A percentile compares a stretch with the other conserved stretches of the same genome.
Evolutionary conservation across 805 yeast genomes (phyloP).

Genomic region (Novakomyces olei): DNA sequence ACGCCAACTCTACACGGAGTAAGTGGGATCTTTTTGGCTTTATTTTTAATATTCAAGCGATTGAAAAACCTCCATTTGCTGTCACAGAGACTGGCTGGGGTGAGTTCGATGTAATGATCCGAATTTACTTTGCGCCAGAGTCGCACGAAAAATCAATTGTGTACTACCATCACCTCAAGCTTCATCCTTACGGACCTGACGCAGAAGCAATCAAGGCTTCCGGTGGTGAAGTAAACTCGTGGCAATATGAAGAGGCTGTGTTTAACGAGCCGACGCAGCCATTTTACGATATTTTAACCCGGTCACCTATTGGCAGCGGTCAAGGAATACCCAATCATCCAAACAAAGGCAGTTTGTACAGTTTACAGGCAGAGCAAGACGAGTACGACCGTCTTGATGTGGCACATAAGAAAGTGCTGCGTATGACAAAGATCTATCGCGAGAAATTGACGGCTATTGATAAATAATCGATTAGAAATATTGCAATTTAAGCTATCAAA

Average conservation of each 20-base stretch:
- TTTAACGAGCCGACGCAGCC: slow-evolving; percentile 90
- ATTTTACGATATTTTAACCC: slow-evolving; percentile 56
- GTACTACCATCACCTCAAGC: slow-evolving; percentile 68
- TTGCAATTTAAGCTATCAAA: too few relatives aligned
- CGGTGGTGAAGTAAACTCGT: slow-evolving; percentile 27
- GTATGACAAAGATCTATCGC: not conserved
- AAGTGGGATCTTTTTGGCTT: slow-evolving; percentile 4
- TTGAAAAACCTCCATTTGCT: slow-evolving; percentile 81
- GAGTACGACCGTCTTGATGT: slow-evolving; percentile 1
- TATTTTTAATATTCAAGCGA: slow-evolving; percentile 16
- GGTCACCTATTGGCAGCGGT: slow-evolving; percentile 32
- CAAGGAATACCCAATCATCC: slow-evolving; percentile 15
- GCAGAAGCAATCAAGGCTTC: slow-evolving; percentile 16
- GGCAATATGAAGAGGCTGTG: slow-evolving; percentile 70
- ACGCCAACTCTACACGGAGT: slow-evolving; percentile 57
- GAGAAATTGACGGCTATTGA: too few relatives aligned
- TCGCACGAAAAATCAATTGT: slow-evolving; percentile 72
- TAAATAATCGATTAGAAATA: too few relatives aligned
- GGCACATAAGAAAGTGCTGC: not conserved
- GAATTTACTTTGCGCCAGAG: slow-evolving; percentile 67
- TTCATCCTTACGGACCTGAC: slow-evolving; percentile 55
- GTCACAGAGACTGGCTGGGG: slow-evolving; percentile 99
- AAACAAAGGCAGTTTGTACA: too few relatives aligned
- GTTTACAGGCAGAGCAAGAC: slow-evolving; percentile 6
- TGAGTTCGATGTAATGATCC: slow-evolving; percentile 80